Conservation (phyloP, 768 basidiomycete genomes). For the Suillus decipiens region DNA sequence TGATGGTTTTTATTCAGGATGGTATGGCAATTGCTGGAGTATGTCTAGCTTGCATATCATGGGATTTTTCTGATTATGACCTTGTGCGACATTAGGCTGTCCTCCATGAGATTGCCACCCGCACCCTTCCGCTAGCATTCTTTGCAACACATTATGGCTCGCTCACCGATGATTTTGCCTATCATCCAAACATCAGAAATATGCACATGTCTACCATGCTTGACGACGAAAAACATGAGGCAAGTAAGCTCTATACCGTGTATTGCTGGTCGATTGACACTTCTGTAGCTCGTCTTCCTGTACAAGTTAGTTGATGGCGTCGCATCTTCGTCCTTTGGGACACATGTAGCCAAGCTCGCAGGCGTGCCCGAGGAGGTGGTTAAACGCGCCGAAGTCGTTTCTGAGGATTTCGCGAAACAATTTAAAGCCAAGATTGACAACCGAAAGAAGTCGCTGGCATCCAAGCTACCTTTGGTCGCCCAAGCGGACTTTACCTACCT, state of each 20-base stretch:
- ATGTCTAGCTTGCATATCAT: constrained; percentile 23
- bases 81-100: constrained; percentile 60
- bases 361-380: constrained; percentile 88
- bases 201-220: constrained; percentile 97
- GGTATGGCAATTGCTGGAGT: constrained; percentile 99
- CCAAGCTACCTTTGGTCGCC: constrained; percentile 70
- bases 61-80: constrained; percentile 12
- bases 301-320: constrained; percentile 91
- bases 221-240: constrained; percentile 89
- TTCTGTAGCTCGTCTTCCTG: constrained; percentile 78
- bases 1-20: constrained; percentile 51
- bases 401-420: constrained; percentile 81
- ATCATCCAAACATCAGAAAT: constrained; percentile 89
- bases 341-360: constrained; percentile 93
- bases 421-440: constrained; percentile 81
- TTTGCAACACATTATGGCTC: constrained; percentile 99
- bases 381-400: constrained; percentile 83
- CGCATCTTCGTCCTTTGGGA: constrained; percentile 89
- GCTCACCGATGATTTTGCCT: constrained; percentile 89
- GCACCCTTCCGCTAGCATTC: constrained; percentile 88
- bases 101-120: constrained; percentile 91
- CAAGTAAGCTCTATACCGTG: constrained; percentile 30
- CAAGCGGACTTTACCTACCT: constrained; percentile 93
- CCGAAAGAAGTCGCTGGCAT: constrained; percentile 54
- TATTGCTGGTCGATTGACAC: neutral